These are phyloP conservation scores for Fraxinus xanthoxyloides DNA, from an alignment of 305 asterid genomes.

Conservation along the genomic window DNA sequence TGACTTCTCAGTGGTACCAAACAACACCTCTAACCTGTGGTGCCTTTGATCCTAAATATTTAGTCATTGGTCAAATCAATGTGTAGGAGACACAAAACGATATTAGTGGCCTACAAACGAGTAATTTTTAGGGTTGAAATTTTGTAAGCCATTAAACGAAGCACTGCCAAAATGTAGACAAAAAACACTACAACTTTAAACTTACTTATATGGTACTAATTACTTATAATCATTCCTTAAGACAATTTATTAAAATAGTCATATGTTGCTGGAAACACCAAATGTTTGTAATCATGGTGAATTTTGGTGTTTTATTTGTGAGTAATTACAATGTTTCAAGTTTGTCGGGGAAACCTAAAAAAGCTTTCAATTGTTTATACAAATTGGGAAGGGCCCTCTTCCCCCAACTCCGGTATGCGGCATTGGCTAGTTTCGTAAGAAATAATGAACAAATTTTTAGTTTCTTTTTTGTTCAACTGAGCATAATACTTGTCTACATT, in stretches of 20 bases:
- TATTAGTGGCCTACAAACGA: constrained; percentile 38
- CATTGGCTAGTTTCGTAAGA: background rate
- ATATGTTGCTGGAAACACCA: constrained; percentile 24
- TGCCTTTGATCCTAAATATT: constrained; percentile 26
- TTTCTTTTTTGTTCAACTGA: background rate
- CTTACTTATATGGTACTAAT: background rate
- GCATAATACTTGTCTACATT: background rate
- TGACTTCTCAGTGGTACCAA: constrained; percentile 39
- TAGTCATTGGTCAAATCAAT: constrained; percentile 32
- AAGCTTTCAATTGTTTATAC: background rate
- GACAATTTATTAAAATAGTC: constrained; percentile 13
- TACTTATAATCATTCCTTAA: constrained; percentile 22
- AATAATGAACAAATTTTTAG: background rate
- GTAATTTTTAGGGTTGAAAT: constrained; percentile 21
- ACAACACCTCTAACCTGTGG: constrained; percentile 10
- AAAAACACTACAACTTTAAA: background rate
- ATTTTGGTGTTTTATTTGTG: background rate
- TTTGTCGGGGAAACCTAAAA: constrained; percentile 31
- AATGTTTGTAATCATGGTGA: constrained; percentile 24
- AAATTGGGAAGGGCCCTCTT: background rate
- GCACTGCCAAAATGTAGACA: constrained; percentile 43
- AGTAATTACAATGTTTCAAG: constrained; percentile 24
- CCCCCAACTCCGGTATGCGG: background rate
- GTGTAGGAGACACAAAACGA: constrained; percentile 31
- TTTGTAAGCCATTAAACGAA: constrained; percentile 32